Conservation (phyloP, 257 asterid species). For the Avicennia marina region DNA sequence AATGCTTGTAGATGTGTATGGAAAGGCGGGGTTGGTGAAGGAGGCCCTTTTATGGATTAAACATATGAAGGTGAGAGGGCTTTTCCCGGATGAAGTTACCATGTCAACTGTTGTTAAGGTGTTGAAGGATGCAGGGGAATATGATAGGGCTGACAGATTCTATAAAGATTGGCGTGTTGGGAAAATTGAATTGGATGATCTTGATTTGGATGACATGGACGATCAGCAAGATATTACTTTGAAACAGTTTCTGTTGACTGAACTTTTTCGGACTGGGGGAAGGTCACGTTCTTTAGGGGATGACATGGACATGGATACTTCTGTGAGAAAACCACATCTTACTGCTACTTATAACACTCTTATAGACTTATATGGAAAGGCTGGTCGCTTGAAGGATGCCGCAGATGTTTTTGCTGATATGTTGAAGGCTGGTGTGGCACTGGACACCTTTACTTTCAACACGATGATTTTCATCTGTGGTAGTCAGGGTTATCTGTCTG, state of each 20-base stretch:
- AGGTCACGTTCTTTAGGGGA: background rate
- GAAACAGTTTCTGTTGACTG: background rate
- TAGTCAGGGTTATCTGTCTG: constrained; percentile 65
- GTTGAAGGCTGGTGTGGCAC: constrained; percentile 70
- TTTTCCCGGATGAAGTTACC: constrained; percentile 87
- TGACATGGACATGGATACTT: constrained; percentile 29
- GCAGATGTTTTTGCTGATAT: constrained; percentile 70
- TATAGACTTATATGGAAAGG: constrained; percentile 91
- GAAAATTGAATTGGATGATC: constrained; percentile 55
- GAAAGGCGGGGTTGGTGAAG: background rate
- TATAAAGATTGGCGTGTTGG: background rate
- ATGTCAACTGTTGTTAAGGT: constrained; percentile 85
- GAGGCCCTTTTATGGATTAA: background rate
- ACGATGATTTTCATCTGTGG: constrained; percentile 89
- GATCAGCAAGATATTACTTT: background rate
- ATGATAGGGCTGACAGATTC: background rate
- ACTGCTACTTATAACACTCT: constrained; percentile 82
- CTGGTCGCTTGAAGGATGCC: constrained; percentile 79
- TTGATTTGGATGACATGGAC: constrained; percentile 17
- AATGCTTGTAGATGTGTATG: constrained; percentile 91
- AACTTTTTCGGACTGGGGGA: background rate
- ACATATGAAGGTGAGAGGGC: constrained; percentile 48
- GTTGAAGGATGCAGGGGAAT: constrained; percentile 73
- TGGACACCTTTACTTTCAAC: constrained; percentile 75
- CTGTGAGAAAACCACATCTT: constrained; percentile 46